Base-by-base conservation (phyloP, 164 flowering plant species). In the Dillenia suffruticosa region DNA sequence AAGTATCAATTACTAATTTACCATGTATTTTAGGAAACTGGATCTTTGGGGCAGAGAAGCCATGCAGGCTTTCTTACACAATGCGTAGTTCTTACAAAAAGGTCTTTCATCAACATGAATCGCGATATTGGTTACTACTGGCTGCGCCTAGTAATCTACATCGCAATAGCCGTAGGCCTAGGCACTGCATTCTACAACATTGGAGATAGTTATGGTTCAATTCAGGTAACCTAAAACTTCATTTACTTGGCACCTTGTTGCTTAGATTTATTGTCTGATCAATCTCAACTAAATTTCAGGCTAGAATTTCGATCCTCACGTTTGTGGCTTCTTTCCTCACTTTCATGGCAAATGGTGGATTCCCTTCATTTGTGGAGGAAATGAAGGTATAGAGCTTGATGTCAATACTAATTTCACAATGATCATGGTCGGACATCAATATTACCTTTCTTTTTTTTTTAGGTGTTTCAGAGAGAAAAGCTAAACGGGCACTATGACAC, bases 121-220 rank as follows among this genome's bases (percentile, higher is more conserved):
- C 81, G 90, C 16, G 94, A 88, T 52, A 45, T 75, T 3, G 90
- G 94, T 14, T 88, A 86, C 67, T 84, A 77, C 62, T 86, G 96
- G 92, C 11, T 86, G 48, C 77, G 83, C 17, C 58, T 78, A 12
- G 75, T 52, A 22, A 65, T 81, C 22, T 77, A 78, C 56, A 58
- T 78, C 19, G 68, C 65, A 1, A n/a, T 83, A 2, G 68, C 60
- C 16, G 22, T 81, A 45, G 72, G 80, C 56, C 45, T 76, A 1
- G 90, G 96, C 5, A 84, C 79, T 26, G 58, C 84, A 45, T 88
- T 63, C 59, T 73, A 62, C 51, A 52, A 79, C 46, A 45, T 84
- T 46, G 92, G 87, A 9, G 49, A 9, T 9, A 17, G 53, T 48
- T 67, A 50, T 32, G 60, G 64, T 32, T 77, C 84, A 24, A 80